Evolutionary conservation across 257 asterid species (phyloP), one percentile per base, ranked within the genome.

Genomic region (Solanum pennellii): DNA sequence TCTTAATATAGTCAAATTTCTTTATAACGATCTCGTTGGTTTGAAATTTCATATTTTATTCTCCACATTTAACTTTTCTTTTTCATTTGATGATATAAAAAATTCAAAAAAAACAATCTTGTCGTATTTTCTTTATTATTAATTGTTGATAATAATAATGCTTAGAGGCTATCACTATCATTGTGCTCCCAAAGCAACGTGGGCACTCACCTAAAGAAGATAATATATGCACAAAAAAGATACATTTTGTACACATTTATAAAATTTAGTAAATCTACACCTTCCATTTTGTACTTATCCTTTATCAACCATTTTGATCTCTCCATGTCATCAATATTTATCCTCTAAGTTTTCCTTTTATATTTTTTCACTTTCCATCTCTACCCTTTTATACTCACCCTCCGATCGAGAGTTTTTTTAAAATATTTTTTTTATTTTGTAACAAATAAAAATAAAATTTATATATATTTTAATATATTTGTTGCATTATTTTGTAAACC

Each of bases 261-360:
- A 27, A 25, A 25, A 80, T 80, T 80, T 29, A 49, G 42, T 20
- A 3, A 72, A 52, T 77, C 73, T 44, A 16, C 44, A 1, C 76
- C 21, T 41, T 20, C 42, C 66, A 84, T 65, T 44, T 89, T 65
- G 91, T 72, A 35, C 91, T 94, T 94, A 95, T 95, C 98, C 93
- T 88, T 9, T 85, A 83, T 69, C 25, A 60, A 93, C 94, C 89
- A 3, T 71, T 75, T 82, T 72, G 92, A 90, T 91, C 83, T 27
- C 35, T 49, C 93, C 95, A 94, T 91, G 90, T 92, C 91, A 86
- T 88, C 89, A 86, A 89, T 52, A 86, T 86, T 86, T 91, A 91
- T 93, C 93, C 89, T 83, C 31, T 49, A 44, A 74, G 66, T 59
- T 23, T 21, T 83, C 35, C 23, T 88, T 75, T 29, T 60, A 47